phyloP scores from a whole-genome alignment of 108 stramenopile genomes.

The Cylindrotheca closterium region DNA sequence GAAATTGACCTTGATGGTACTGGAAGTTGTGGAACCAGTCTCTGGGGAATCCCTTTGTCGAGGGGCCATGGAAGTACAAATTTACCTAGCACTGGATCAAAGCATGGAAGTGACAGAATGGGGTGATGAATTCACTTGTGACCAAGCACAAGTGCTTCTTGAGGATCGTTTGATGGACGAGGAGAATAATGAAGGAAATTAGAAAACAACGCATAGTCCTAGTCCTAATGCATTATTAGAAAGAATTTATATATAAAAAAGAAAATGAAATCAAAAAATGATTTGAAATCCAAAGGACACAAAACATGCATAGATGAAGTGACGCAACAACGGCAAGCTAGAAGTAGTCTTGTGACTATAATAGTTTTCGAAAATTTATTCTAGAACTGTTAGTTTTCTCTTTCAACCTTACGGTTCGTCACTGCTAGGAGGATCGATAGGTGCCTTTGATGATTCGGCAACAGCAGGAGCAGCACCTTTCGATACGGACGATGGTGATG shows the following conservation, averaged over 20 bases:
- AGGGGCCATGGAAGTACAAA: conserved; percentile 22
- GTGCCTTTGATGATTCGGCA: too few species aligned
- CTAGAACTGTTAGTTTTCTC: too few species aligned
- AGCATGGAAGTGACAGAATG: conserved; percentile 27
- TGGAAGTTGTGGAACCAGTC: background rate
- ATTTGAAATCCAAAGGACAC: background rate
- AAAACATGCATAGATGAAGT: too few species aligned
- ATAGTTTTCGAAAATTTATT: too few species aligned
- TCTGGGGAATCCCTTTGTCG: conserved; percentile 4
- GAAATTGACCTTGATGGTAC: conserved; percentile 20
- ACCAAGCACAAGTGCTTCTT: conserved; percentile 5
- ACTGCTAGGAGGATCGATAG: too few species aligned
- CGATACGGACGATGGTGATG: too few species aligned
- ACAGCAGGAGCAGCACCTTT: too few species aligned
- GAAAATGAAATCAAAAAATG: background rate
- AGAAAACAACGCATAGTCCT: too few species aligned
- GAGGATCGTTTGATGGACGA: background rate
- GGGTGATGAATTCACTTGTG: conserved; percentile 21
- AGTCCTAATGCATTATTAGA: too few species aligned
- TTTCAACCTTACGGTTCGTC: too few species aligned
- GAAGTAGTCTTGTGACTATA: too few species aligned
- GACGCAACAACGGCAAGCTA: too few species aligned
- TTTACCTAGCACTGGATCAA: conserved; percentile 28
- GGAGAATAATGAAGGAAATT: background rate
- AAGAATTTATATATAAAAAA: background rate